Base-by-base conservation (phyloP, 306 rosid genomes). In the Malus orientalis region DNA sequence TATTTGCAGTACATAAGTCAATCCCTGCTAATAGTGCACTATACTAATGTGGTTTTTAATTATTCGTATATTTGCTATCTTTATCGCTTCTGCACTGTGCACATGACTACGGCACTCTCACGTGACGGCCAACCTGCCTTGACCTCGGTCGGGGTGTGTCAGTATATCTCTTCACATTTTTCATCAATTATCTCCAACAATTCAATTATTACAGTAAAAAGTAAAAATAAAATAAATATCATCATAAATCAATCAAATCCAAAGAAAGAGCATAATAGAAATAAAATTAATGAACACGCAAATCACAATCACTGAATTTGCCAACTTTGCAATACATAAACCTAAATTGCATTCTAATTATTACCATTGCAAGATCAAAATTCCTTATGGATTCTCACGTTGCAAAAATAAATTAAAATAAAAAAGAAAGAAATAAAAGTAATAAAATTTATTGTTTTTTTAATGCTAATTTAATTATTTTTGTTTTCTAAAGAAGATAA, bases 391-490 rank as follows among this genome's bases (percentile, higher is more conserved):
- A 3, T 20, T 32, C 49, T 61, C 18, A 58, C 44, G 11, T 62
- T 15, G 4, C 30, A 73, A 58, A 73, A 20, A 22, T 23, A 54
- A 53, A 29, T 11, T 6, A 57, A 55, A 2, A 18, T 20, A 8
- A n/a, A 72, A 1, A 2, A 1, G 18, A 15, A 19, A 45, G 33
- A 14, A 3, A 42, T 51, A 27, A 62, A 73, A 59, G 8, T 44
- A 47, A 51, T 4, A 33, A 38, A n/a, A 69, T 68, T 40, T 27
- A 19, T 68, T 3, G 38, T 18, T 68, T 25, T 67, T 13, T 16
- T 23, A 27, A 69, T 69, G 78, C 54, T 67, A 38, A 54, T 29
- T 64, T 15, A 49, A 75, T 79, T 72, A 82, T 83, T 82, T 80
- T 67, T 69, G 27, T 5, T 18, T 54, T 62, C 65, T 55, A 55